Evolutionary conservation across 345 rosid genomes (phyloP).

Genomic region (Excoecaria agallocha): DNA sequence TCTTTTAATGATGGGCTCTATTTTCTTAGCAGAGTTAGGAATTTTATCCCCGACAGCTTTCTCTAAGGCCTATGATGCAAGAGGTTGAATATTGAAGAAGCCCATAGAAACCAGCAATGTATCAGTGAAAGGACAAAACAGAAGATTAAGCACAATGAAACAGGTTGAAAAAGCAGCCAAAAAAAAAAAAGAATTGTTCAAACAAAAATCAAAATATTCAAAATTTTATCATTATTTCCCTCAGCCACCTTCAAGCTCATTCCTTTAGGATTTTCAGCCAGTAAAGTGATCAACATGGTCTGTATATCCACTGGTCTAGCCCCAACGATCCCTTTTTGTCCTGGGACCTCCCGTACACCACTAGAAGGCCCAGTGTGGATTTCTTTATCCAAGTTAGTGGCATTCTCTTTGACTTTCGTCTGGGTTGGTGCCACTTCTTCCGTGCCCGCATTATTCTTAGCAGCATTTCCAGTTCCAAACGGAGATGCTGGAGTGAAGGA

Average conservation of each 20-base stretch:
- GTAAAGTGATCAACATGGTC: constrained; percentile 53
- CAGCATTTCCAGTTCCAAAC: constrained; percentile 43
- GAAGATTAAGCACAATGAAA: not conserved
- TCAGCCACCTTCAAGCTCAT: constrained; percentile 75
- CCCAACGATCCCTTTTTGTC: constrained; percentile 41
- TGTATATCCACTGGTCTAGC: constrained; percentile 57
- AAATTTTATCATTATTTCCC: constrained; percentile 16
- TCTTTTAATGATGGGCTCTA: constrained; percentile 66
- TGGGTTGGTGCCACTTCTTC: constrained; percentile 42
- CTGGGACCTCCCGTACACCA: constrained; percentile 42
- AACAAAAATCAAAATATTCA: not conserved
- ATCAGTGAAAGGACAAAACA: not conserved
- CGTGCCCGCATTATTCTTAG: constrained; percentile 36
- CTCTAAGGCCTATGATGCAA: constrained; percentile 59
- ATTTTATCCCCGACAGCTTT: constrained; percentile 66
- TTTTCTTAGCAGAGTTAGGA: constrained; percentile 59
- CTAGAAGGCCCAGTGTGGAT: constrained; percentile 36
- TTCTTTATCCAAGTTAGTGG: constrained; percentile 52
- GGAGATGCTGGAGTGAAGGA: constrained; percentile 52
- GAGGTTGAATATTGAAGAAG: not conserved
- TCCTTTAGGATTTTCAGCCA: constrained; percentile 71
- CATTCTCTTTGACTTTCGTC: constrained; percentile 49
- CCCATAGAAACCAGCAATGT: not conserved
- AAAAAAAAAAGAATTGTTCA: not conserved
- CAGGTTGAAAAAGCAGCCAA: not conserved